phyloP scores from a whole-genome alignment of 2,329 filamentous ascomycete species.

The Hymenoscyphus fructigenus region DNA sequence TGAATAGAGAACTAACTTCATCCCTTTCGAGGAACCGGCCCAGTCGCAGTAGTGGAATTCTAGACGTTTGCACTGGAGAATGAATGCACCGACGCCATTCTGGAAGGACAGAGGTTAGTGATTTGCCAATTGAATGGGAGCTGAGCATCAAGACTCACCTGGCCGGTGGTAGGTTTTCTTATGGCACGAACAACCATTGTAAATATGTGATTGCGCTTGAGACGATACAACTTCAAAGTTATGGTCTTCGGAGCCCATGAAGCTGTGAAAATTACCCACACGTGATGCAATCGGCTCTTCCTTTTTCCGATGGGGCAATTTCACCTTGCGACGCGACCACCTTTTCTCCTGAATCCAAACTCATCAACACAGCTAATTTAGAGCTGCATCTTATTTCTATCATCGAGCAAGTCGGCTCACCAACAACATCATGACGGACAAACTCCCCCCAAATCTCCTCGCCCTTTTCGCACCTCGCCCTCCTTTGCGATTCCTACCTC shows the following conservation, averaged over 20 bases:
- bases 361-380: constrained; percentile 18
- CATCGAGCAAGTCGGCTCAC: constrained; percentile 11
- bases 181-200: constrained; percentile 55
- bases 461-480: constrained; percentile 94
- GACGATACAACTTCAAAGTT: neutral
- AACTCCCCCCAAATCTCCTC: constrained; percentile 87
- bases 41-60: constrained; percentile 98
- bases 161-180: constrained; percentile 51
- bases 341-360: neutral
- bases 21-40: constrained; percentile 88
- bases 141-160: constrained; percentile 43
- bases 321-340: constrained; percentile 20
- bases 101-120: constrained; percentile 41
- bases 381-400: constrained; percentile 15
- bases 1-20: constrained; percentile 66
- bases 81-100: constrained; percentile 97
- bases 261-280: neutral
- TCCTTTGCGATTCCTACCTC: constrained; percentile 83
- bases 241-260: neutral
- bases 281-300: neutral
- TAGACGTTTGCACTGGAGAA: constrained; percentile 93
- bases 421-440: constrained; percentile 76
- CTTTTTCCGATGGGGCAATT: constrained; percentile 6
- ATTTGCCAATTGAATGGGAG: constrained; percentile 18
- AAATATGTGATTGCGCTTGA: constrained; percentile 8